Percentiles rank a stretch among this genome's conserved stretches.
Conservation (phyloP, 176 grass and related monocot species). For the Ampelocalamus luodianensis region DNA sequence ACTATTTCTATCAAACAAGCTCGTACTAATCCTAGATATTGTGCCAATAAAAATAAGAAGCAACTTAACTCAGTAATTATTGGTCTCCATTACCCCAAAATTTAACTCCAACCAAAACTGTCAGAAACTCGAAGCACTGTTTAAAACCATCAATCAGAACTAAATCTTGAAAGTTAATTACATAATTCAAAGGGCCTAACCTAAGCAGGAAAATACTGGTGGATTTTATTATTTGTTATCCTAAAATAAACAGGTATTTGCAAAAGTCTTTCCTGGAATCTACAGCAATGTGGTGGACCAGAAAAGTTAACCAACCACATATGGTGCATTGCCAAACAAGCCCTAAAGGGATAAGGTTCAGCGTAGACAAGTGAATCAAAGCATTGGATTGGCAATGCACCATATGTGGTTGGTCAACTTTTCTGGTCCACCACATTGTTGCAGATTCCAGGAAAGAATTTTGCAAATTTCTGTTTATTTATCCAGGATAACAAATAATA, state of each 20-base stretch:
- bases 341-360: no score
- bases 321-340: no score
- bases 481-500: not conserved
- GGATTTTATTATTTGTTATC: not conserved
- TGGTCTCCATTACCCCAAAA: not conserved
- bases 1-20: not conserved
- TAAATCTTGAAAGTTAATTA: not conserved
- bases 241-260: not conserved
- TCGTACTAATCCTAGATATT: not conserved
- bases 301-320: not conserved
- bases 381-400: no score
- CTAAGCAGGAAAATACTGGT: not conserved
- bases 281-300: not conserved
- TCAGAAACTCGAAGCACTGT: not conserved
- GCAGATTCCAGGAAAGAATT: not conserved
- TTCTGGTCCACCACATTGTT: not conserved
- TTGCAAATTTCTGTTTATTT: not conserved
- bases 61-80: not conserved
- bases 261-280: not conserved
- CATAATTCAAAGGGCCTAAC: not conserved
- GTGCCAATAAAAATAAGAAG: not conserved
- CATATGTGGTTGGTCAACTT: not conserved
- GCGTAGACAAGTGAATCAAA: no score
- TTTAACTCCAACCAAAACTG: not conserved
- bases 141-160: not conserved